Conservation (phyloP, 257 asterid species). For the Rubia yunnanensis region DNA sequence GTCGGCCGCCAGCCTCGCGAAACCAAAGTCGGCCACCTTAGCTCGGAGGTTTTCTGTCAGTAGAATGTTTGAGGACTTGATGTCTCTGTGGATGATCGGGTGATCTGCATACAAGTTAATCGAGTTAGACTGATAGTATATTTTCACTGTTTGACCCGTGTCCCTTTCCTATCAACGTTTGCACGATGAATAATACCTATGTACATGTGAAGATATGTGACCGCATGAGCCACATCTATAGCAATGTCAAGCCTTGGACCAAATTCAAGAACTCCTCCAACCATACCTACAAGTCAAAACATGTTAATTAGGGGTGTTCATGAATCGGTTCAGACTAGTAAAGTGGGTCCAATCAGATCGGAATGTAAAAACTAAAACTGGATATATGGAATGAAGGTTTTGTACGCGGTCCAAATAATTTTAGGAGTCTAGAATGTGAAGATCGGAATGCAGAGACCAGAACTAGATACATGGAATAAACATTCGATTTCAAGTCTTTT, state of each 20-base stretch:
- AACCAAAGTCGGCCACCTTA: slow-evolving; percentile 97
- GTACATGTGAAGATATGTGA: slow-evolving; percentile 86
- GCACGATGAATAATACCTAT: slow-evolving; percentile 33
- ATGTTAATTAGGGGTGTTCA: neutral
- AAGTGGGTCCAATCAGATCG: too few species aligned
- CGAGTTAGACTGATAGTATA: too few species aligned
- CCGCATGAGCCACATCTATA: slow-evolving; percentile 93
- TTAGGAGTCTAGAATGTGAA: too few species aligned
- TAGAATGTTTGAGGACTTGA: slow-evolving; percentile 93
- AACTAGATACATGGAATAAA: too few species aligned
- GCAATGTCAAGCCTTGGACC: slow-evolving; percentile 72
- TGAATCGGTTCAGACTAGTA: too few species aligned
- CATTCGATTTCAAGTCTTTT: too few species aligned
- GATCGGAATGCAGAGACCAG: too few species aligned
- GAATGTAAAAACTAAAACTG: too few species aligned
- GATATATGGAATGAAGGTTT: too few species aligned
- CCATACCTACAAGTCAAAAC: slow-evolving; percentile 35
- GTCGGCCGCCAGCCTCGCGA: slow-evolving; percentile 75
- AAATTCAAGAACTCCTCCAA: slow-evolving; percentile 57
- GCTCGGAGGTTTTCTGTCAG: slow-evolving; percentile 81
- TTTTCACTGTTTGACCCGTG: too few species aligned
- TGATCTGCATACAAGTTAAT: slow-evolving; percentile 41
- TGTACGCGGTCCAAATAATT: too few species aligned
- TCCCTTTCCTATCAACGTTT: too few species aligned
- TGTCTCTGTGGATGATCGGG: slow-evolving; percentile 94